Percentiles rank a stretch among this genome's conserved stretches.
These are phyloP conservation scores for Hypoxylon trugodes DNA, from an alignment of 495 filamentous ascomycete species.

Conservation along the genomic window DNA sequence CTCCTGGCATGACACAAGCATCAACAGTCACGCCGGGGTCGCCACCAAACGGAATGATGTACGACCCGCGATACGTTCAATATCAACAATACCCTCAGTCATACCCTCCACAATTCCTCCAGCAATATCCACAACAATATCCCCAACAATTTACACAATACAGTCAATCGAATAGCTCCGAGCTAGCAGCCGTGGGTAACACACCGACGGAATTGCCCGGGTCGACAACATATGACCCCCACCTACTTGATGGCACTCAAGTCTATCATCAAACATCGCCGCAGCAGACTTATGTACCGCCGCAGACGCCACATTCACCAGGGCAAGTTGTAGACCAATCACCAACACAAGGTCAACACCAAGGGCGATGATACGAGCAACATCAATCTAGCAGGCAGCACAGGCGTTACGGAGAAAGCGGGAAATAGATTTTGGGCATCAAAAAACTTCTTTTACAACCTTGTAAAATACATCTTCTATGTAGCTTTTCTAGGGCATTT, in stretches of 20 bases:
- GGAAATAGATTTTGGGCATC: constrained; percentile 16
- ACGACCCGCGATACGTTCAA: constrained; percentile 28
- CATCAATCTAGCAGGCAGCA: not conserved
- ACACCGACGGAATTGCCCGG: constrained; percentile 35
- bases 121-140: constrained; percentile 37
- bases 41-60: constrained; percentile 13
- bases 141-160: constrained; percentile 20
- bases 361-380: constrained; percentile 22
- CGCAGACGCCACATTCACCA: constrained; percentile 18
- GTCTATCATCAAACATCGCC: constrained; percentile 7
- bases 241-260: constrained; percentile 32
- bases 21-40: constrained; percentile 7
- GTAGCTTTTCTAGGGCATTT: constrained; percentile 4
- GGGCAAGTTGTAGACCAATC: not conserved
- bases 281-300: not conserved
- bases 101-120: constrained; percentile 27
- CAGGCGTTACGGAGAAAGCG: constrained; percentile 2
- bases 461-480: constrained; percentile 5
- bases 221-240: constrained; percentile 32
- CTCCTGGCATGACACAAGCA: constrained; percentile 22
- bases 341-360: constrained; percentile 6
- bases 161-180: constrained; percentile 30
- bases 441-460: not conserved
- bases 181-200: constrained; percentile 29
- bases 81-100: constrained; percentile 30